These are phyloP conservation scores for Aspergillus funiculosus DNA, from an alignment of 495 filamentous ascomycete genomes.

Conservation along the genomic window DNA sequence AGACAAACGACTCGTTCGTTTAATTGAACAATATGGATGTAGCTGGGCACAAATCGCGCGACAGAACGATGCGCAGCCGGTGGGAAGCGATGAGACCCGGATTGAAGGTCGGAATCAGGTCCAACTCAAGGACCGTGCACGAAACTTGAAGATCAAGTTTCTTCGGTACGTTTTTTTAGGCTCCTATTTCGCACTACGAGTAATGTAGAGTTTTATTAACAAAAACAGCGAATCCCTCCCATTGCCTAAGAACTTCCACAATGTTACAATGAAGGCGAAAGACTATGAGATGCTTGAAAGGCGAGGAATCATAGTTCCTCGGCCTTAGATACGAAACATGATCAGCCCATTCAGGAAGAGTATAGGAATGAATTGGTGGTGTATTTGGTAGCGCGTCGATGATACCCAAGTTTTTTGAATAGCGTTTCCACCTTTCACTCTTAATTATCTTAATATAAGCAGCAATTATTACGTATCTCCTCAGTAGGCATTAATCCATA, in stretches of 20 bases:
- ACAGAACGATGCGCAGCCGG: conserved; percentile 23
- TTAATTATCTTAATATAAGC: background rate
- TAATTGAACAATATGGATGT: conserved; percentile 20
- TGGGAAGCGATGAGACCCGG: conserved; percentile 19
- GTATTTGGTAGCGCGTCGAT: background rate
- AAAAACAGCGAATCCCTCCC: background rate
- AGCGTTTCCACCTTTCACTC: background rate
- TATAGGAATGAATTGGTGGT: background rate
- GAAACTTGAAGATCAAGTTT: conserved; percentile 50
- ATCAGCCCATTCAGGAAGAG: background rate
- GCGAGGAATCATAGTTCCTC: conserved; percentile 1
- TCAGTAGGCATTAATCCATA: too few relatives aligned
- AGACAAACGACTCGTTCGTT: conserved; percentile 25
- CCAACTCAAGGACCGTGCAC: conserved; percentile 76
- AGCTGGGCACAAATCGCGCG: conserved; percentile 27
- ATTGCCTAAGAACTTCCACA: conserved; percentile 12
- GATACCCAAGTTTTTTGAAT: conserved; percentile 1
- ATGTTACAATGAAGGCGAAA: conserved; percentile 15
- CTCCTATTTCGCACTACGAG: background rate
- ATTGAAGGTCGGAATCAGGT: conserved; percentile 65
- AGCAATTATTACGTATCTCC: too few relatives aligned
- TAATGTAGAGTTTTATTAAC: conserved; percentile 1
- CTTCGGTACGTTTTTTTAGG: conserved; percentile 19
- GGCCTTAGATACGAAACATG: background rate
- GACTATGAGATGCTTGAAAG: conserved; percentile 9